Evolutionary conservation across 2,329 filamentous ascomycete species (phyloP).

Genomic region (Phoma sp.): DNA sequence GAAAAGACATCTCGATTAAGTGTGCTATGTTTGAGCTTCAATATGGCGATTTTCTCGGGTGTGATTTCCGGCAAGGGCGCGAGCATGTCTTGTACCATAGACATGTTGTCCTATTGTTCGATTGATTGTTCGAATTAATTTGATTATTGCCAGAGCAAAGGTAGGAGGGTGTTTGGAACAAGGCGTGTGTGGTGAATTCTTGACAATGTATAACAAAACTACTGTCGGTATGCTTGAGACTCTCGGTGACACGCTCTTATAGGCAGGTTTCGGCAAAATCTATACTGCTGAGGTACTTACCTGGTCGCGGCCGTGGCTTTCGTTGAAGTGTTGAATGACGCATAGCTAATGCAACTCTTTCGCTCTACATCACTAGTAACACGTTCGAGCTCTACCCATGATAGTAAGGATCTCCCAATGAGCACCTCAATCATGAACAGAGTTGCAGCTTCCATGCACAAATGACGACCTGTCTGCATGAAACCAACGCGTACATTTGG

Average conservation of each 20-base stretch:
- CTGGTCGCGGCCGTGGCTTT: not conserved
- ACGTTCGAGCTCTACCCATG: not conserved
- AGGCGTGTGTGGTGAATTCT: not conserved
- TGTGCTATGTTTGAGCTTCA: constrained; percentile 30
- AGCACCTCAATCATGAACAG: not conserved
- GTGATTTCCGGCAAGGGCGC: constrained; percentile 21
- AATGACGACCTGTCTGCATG: not conserved
- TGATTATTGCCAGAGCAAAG: no score
- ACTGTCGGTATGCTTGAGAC: not conserved
- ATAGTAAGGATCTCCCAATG: constrained; percentile 2
- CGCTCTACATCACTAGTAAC: not conserved
- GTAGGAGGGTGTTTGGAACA: not conserved
- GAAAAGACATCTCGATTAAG: constrained; percentile 32
- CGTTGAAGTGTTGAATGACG: constrained; percentile 1
- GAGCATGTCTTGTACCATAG: constrained; percentile 6
- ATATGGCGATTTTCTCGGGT: constrained; percentile 31
- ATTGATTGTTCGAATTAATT: no score
- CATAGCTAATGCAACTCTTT: constrained; percentile 2
- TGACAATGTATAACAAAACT: not conserved
- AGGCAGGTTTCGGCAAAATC: not conserved
- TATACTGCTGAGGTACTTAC: not conserved
- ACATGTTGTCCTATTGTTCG: not conserved
- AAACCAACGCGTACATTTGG: not conserved
- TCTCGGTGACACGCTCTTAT: not conserved
- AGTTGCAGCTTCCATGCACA: not conserved